Evolutionary conservation across 2,329 filamentous ascomycete genomes (phyloP).

Genomic region (Pseudogymnoascus sp.): DNA sequence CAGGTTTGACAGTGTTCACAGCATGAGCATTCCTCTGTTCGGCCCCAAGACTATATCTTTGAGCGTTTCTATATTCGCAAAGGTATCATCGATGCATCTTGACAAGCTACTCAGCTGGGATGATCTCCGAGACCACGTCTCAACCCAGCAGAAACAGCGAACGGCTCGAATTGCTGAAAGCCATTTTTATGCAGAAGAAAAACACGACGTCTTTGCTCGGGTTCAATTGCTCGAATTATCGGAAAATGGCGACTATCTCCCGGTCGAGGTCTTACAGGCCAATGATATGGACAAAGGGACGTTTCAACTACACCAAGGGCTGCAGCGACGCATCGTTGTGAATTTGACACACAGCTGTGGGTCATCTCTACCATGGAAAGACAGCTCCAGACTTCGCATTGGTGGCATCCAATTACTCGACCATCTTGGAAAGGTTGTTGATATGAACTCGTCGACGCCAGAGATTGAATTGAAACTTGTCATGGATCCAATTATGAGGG

Average conservation of each 20-base stretch:
- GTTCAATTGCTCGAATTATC: slow-evolving; percentile 87
- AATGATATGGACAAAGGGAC: slow-evolving; percentile 80
- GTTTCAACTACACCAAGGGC: slow-evolving; percentile 90
- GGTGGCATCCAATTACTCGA: slow-evolving; percentile 80
- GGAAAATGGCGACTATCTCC: slow-evolving; percentile 83
- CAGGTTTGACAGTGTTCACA: slow-evolving; percentile 95
- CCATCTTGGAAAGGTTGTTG: slow-evolving; percentile 74
- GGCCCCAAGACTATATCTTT: slow-evolving; percentile 68
- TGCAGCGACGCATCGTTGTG: slow-evolving; percentile 82
- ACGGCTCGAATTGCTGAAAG: slow-evolving; percentile 72
- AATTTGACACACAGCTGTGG: slow-evolving; percentile 89
- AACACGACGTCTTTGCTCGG: slow-evolving; percentile 84
- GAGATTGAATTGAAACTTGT: slow-evolving; percentile 74
- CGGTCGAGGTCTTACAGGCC: slow-evolving; percentile 86
- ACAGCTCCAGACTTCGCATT: slow-evolving; percentile 69
- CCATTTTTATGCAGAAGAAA: slow-evolving; percentile 88
- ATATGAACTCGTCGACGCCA: slow-evolving; percentile 63
- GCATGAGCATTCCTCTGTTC: slow-evolving; percentile 85
- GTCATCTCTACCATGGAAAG: slow-evolving; percentile 81
- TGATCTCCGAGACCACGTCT: slow-evolving; percentile 80
- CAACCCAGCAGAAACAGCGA: slow-evolving; percentile 48
- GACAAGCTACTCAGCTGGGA: slow-evolving; percentile 98
- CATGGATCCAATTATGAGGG: slow-evolving; percentile 69
- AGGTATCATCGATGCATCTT: slow-evolving; percentile 86
- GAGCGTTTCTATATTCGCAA: slow-evolving; percentile 84